Evolutionary conservation across 2,329 filamentous ascomycete genomes (phyloP).

Genomic region (Colletotrichum musae): DNA sequence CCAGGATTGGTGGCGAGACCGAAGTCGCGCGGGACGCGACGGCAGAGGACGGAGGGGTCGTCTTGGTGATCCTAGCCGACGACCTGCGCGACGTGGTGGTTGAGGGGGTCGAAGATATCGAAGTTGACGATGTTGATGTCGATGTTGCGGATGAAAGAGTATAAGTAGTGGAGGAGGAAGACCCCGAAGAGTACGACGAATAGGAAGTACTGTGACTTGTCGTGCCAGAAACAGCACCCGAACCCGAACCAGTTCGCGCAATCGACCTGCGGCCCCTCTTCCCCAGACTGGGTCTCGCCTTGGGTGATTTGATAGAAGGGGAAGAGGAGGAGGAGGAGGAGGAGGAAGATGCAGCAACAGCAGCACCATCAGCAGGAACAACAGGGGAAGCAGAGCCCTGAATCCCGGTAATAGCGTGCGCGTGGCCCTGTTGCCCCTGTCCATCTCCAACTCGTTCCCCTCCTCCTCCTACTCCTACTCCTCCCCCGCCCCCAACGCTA

Average conservation of each 20-base stretch:
- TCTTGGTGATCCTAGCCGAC: constrained; percentile 40
- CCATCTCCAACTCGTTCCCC: constrained; percentile 29
- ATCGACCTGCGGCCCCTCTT: constrained; percentile 37
- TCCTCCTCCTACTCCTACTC: constrained; percentile 7
- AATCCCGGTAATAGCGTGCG: constrained; percentile 13
- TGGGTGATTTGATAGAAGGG: constrained; percentile 18
- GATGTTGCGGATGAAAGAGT: too few species aligned
- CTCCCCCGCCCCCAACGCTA: neutral
- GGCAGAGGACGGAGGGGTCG: constrained; percentile 37
- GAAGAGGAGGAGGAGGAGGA: neutral
- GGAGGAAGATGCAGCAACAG: too few species aligned
- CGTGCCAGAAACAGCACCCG: too few species aligned
- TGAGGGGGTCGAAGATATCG: neutral
- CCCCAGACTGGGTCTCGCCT: constrained; percentile 31
- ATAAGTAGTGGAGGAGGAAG: too few species aligned
- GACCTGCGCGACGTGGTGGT: constrained; percentile 23
- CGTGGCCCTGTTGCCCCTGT: neutral
- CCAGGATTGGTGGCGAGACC: constrained; percentile 31
- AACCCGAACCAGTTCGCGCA: constrained; percentile 15
- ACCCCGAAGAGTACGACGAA: too few species aligned
- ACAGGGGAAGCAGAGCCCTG: too few species aligned
- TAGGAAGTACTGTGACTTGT: too few species aligned
- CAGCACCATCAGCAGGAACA: too few species aligned
- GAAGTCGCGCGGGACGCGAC: constrained; percentile 34
- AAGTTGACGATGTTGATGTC: too few species aligned